Percentiles rank a stretch among this genome's conserved stretches.
Conservation (phyloP, 768 basidiomycete genomes). For the Leccinum uliginosum region DNA sequence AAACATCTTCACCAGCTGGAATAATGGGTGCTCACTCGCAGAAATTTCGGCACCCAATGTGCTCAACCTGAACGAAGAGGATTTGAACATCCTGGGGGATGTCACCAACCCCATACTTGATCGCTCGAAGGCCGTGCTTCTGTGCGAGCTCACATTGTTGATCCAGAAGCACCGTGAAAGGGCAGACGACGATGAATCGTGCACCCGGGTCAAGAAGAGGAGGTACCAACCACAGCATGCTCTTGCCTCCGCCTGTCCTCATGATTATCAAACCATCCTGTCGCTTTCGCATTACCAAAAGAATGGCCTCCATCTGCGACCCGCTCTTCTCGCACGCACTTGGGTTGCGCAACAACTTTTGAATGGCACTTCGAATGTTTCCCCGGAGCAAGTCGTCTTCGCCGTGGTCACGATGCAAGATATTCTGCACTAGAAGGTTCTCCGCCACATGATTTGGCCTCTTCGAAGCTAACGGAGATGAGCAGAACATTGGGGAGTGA, state of each 20-base stretch:
- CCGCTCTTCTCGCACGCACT: neutral
- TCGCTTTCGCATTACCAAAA: neutral
- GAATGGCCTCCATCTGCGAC: constrained; percentile 2
- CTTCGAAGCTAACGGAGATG: neutral
- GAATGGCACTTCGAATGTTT: neutral
- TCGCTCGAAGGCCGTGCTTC: neutral
- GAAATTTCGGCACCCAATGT: neutral
- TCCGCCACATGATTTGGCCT: too few species aligned
- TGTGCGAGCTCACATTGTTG: neutral
- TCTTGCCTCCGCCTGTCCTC: constrained; percentile 4
- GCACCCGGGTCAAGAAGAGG: neutral
- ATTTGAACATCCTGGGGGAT: neutral
- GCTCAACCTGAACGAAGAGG: constrained; percentile 2
- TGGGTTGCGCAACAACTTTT: neutral
- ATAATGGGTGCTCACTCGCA: neutral
- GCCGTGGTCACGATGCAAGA: neutral
- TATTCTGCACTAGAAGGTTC: too few species aligned
- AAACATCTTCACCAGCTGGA: neutral
- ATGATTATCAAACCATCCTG: constrained; percentile 6
- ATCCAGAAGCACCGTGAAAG: neutral
- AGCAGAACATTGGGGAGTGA: neutral
- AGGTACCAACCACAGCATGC: constrained; percentile 1
- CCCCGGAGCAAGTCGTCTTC: neutral
- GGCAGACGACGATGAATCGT: constrained; percentile 1
- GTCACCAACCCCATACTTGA: neutral